Percentiles rank a stretch among this genome's conserved stretches.
Evolutionary conservation across 2,329 filamentous ascomycete genomes (phyloP).

Genomic region (Talaromyces rugulosus): DNA sequence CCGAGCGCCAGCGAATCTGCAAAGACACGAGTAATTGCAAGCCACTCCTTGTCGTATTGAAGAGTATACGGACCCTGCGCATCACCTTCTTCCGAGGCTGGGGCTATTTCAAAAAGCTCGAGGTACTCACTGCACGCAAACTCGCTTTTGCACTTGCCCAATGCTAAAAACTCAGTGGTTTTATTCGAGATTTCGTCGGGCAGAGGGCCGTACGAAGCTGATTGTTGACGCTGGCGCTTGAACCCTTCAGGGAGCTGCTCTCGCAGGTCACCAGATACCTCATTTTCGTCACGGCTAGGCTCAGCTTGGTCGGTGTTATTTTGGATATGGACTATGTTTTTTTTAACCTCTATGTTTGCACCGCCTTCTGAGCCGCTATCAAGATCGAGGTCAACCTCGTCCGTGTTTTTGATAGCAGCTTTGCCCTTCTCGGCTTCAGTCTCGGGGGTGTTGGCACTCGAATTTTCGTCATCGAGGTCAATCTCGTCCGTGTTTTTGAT

Average conservation of each 20-base stretch:
- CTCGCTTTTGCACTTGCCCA: constrained; percentile 69
- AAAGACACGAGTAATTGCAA: constrained; percentile 85
- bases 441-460: constrained; percentile 1
- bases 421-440: neutral
- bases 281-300: constrained; percentile 12
- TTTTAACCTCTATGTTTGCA: neutral
- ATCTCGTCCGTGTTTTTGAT: constrained; percentile 40
- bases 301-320: neutral
- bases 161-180: constrained; percentile 75
- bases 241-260: constrained; percentile 76
- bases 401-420: constrained; percentile 25
- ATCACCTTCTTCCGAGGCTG: constrained; percentile 35
- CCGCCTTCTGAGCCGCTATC: constrained; percentile 16
- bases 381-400: constrained; percentile 40
- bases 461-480: constrained; percentile 23
- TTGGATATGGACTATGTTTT: neutral
- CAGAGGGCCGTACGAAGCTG: constrained; percentile 57
- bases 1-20: constrained; percentile 62
- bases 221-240: constrained; percentile 24
- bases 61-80: constrained; percentile 52
- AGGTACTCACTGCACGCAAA: constrained; percentile 75
- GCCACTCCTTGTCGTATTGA: constrained; percentile 89
- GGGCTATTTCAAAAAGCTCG: constrained; percentile 65
- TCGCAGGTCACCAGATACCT: constrained; percentile 62
- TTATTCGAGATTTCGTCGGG: constrained; percentile 73